Base-by-base conservation (phyloP, 2,329 filamentous ascomycete genomes). In the Scytalidium lignicola region DNA sequence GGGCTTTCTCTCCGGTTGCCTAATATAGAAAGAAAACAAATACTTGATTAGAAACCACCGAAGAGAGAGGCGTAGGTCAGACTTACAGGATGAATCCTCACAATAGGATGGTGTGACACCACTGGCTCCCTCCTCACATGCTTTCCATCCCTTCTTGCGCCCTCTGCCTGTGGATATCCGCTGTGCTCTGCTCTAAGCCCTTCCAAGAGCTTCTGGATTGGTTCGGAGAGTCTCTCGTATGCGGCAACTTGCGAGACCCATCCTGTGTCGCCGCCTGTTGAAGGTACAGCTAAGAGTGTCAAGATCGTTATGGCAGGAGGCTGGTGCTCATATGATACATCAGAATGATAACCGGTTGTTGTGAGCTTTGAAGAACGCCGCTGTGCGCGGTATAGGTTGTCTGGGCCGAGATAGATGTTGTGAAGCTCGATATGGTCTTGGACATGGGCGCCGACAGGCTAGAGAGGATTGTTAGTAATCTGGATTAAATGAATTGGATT, bases 271-370 rank as follows among this genome's bases (percentile, higher is more conserved):
- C 90, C 90, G 21, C 90, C 90, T 0, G 82, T 84, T 22, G 78
- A 73, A 1, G 90, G 89, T 46, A 80, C 83, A 62, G 95, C 88
- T 13, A 95, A 76, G 41, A 90, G 74, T 63, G 93, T 95, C 32
- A 95, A 69, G 68, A 95, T 92, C 0, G 90, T 95, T 0, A 88
- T 95, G 8, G 88, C 88, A 0, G 90, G 89, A 1, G 90, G 88
- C 69, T 95, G 90, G 58, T 80, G 72, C 71, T 95, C 90, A 64
- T 93, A 95, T 1, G 86, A 88, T 2, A 95, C 84, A 57, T 95
- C 90, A 0, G 84, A 86, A 70, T 95, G 90, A 88, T 88, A 95
- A 7, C 87, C 87, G 1, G 91, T 82, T 0, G 84, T 91, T 2
- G 86, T 90, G 15, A 71, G 57, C 26, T 60, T 63, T 2, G 28